Evolutionary conservation across 805 yeast species (phyloP).

Genomic region (Groenewaldozyma tartarivorans): DNA sequence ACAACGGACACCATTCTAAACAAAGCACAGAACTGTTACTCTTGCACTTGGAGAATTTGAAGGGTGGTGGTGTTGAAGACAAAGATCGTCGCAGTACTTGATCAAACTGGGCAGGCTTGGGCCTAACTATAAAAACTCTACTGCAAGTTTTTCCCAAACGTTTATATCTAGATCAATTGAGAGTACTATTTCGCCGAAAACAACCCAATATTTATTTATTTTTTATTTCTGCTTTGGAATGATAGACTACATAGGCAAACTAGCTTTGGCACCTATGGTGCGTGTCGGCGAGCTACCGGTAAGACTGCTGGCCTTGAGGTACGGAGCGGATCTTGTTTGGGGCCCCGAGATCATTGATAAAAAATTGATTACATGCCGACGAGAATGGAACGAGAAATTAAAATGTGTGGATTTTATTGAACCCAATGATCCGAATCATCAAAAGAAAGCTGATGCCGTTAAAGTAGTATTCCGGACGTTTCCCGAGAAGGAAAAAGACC

Average conservation of each 20-base stretch:
- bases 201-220: too few relatives aligned
- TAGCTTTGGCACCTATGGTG: slow-evolving; percentile 88
- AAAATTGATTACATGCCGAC: slow-evolving; percentile 60
- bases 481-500: slow-evolving; percentile 51
- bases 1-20: too few relatives aligned
- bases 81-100: too few relatives aligned
- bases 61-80: too few relatives aligned
- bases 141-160: too few relatives aligned
- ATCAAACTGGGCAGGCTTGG: too few relatives aligned
- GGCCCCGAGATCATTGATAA: slow-evolving; percentile 90
- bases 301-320: slow-evolving; percentile 62
- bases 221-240: slow-evolving; percentile 19
- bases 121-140: too few relatives aligned
- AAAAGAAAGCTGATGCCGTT: slow-evolving; percentile 30
- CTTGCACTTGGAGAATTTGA: too few relatives aligned
- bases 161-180: too few relatives aligned
- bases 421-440: background rate
- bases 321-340: slow-evolving; percentile 96
- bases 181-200: too few relatives aligned
- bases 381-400: slow-evolving; percentile 45
- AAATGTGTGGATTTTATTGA: slow-evolving; percentile 26
- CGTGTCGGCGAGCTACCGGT: slow-evolving; percentile 92
- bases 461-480: slow-evolving; percentile 63
- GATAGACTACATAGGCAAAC: slow-evolving; percentile 65
- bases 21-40: too few relatives aligned